Conservation (phyloP, 371 early-diverging fungal species). For the Haplosporangium sp. region DNA sequence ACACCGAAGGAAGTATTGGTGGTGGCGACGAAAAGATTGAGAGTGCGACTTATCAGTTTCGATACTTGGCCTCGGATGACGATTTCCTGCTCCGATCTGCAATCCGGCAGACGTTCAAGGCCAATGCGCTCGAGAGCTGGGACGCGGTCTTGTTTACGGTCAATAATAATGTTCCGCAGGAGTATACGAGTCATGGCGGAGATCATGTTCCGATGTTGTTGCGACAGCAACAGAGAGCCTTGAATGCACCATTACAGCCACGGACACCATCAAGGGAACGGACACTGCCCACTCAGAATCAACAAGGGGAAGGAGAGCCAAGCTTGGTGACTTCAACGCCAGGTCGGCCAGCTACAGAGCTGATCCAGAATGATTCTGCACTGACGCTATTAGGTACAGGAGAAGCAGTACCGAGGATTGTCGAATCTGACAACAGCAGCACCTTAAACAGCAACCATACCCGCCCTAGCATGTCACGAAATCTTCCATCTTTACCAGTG, state of each 20-base stretch:
- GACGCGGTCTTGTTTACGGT: conserved; percentile 79
- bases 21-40: not conserved
- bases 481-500: too few relatives aligned
- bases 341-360: not conserved
- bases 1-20: not conserved
- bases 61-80: conserved; percentile 79
- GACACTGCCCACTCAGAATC: not conserved
- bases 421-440: not conserved
- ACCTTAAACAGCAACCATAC: not conserved
- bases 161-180: conserved; percentile 25
- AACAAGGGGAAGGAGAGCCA: too few relatives aligned
- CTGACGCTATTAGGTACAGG: not conserved
- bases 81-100: conserved; percentile 79
- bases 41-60: conserved; percentile 33
- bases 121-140: conserved; percentile 73
- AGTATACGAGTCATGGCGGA: conserved; percentile 10
- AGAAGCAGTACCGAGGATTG: not conserved
- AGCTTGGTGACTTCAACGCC: not conserved
- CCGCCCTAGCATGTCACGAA: too few relatives aligned
- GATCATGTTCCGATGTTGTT: not conserved
- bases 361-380: conserved; percentile 1
- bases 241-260: not conserved
- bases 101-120: conserved; percentile 76
- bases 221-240: not conserved
- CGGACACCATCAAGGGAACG: not conserved